Evolutionary conservation across 768 basidiomycete species (phyloP), one percentile per base, ranked within the genome.

Genomic region (Tulasnella sp.): DNA sequence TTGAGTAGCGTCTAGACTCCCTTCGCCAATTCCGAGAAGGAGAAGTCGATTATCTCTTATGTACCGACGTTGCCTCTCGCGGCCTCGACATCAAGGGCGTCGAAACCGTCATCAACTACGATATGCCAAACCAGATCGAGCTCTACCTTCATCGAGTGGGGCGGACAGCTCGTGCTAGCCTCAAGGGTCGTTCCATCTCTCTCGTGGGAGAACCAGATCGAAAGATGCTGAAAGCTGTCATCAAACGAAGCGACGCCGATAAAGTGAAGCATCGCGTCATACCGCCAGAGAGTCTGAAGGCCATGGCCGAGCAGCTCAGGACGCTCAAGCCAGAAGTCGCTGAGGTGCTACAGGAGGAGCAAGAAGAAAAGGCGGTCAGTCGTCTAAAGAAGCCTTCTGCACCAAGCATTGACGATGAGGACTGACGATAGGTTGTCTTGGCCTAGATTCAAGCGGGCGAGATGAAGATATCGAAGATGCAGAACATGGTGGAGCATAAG

Each of bases 81-180:
- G 90, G 96, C 71, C 77, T 99, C 27, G 94, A 98, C 72, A 96
- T 99, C 75, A 94, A 93, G 69, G 93, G 93, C 15, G 84, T 97
- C 24, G 90, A 98, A 68, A 92, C 92, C 2, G 91, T 99, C 62
- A 92, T 99, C 70, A 99, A 99, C 71, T 98, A 93, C 68, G 96
- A 99, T 69, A 96, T 98, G 94, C 96, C 96, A 9, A 79, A 81
- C 19, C 87, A 92, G 67, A 74, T 97, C 31, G 82, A 88, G 7
- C 92, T 92, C 66, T 99, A 99, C 72, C 79, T 97, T 30, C 96
- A 99, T 70, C 87, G 96, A 60, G 94, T 98, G 22, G 96, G 96
- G 65, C 80, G 96, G 68, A 99, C 96, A 50, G 96, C 96, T 27
- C 84, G 96, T 68, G 94, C 96, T 2, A 96, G 96, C 4, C 80